Evolutionary conservation across 2,329 filamentous ascomycete genomes (phyloP).

Genomic region (Claviceps monticola): DNA sequence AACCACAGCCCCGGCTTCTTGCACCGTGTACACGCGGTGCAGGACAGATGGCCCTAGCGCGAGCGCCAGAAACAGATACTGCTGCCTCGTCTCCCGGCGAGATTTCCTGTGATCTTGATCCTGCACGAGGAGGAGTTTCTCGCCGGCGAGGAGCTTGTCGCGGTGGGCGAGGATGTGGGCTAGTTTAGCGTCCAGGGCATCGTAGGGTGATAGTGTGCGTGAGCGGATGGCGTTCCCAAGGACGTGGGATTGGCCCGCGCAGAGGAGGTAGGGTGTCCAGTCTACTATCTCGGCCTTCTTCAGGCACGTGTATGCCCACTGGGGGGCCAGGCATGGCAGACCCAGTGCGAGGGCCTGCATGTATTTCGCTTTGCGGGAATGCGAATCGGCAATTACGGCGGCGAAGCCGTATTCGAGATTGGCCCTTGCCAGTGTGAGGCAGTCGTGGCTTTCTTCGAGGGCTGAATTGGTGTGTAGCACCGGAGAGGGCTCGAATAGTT

Average conservation of each 20-base stretch:
- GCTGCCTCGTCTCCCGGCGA: slow-evolving; percentile 48
- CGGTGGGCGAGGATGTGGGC: slow-evolving; percentile 42
- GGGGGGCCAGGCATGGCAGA: slow-evolving; percentile 68
- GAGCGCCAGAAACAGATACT: slow-evolving; percentile 68
- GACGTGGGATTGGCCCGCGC: slow-evolving; percentile 66
- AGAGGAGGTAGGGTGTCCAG: slow-evolving; percentile 73
- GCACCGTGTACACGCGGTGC: slow-evolving; percentile 48
- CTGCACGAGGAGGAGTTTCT: slow-evolving; percentile 47
- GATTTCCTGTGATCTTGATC: slow-evolving; percentile 43
- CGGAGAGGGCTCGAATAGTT: slow-evolving; percentile 49
- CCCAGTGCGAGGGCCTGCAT: slow-evolving; percentile 88
- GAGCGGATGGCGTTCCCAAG: slow-evolving; percentile 68
- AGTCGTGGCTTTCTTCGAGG: slow-evolving; percentile 16
- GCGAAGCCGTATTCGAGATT: slow-evolving; percentile 56
- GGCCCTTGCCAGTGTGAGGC: slow-evolving; percentile 38
- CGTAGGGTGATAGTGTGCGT: slow-evolving; percentile 49
- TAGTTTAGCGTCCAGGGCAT: slow-evolving; percentile 42
- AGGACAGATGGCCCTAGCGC: slow-evolving; percentile 59
- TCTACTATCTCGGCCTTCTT: slow-evolving; percentile 46
- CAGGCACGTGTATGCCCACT: slow-evolving; percentile 68
- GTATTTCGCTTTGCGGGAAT: slow-evolving; percentile 81
- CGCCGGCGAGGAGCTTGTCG: slow-evolving; percentile 47
- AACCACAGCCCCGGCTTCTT: slow-evolving; percentile 49
- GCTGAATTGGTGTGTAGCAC: slow-evolving; percentile 20
- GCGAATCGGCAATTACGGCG: slow-evolving; percentile 71